Evolutionary conservation across 306 rosid species (phyloP).

Genomic region (Styphnolobium japonicum): DNA sequence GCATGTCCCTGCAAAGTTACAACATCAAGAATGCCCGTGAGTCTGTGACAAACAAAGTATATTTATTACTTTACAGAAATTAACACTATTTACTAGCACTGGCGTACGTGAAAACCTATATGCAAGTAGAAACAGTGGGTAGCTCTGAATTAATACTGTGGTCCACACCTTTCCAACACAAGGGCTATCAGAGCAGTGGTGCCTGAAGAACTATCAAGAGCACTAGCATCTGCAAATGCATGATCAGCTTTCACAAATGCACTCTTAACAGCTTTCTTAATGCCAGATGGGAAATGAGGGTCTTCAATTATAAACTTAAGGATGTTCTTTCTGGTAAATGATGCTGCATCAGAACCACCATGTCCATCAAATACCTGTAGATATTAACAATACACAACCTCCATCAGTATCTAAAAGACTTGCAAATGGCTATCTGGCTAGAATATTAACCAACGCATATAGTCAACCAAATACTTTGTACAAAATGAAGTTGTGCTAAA

Average conservation of each 20-base stretch:
- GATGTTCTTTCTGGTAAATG: slow-evolving; percentile 49
- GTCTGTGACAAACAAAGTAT: no score
- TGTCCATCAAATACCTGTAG: slow-evolving; percentile 69
- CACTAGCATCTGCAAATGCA: slow-evolving; percentile 53
- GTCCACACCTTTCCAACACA: slow-evolving; percentile 49
- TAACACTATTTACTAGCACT: neutral
- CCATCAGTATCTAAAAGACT: neutral
- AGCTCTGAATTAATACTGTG: neutral
- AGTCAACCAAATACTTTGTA: neutral
- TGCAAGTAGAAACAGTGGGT: neutral
- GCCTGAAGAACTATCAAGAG: slow-evolving; percentile 62
- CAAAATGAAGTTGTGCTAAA: neutral
- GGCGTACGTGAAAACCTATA: neutral
- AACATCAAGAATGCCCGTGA: neutral
- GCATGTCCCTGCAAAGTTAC: slow-evolving; percentile 42
- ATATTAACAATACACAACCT: slow-evolving; percentile 13
- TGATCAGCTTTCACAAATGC: slow-evolving; percentile 60
- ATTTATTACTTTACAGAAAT: neutral
- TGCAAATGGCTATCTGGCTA: neutral
- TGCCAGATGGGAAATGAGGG: slow-evolving; percentile 39
- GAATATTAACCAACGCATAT: neutral
- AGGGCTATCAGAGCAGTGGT: slow-evolving; percentile 55
- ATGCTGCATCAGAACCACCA: slow-evolving; percentile 65
- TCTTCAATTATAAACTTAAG: slow-evolving; percentile 52
- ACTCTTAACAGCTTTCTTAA: slow-evolving; percentile 46